These are phyloP conservation scores for Chalciporus pseudorubinellus DNA, from an alignment of 768 basidiomycete genomes.

Conservation along the genomic window DNA sequence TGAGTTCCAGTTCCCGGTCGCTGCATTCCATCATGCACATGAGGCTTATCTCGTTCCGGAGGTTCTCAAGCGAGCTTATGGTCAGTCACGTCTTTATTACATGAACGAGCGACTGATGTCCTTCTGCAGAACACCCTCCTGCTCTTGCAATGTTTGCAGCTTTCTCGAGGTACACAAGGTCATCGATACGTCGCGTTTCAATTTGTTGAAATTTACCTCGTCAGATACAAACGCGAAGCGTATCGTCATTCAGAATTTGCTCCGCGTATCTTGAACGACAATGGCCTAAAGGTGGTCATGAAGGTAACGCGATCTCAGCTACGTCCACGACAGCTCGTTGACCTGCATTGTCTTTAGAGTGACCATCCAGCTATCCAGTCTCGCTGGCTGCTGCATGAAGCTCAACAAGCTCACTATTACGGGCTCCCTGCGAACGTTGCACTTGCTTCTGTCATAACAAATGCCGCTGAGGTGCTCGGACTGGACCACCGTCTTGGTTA, in stretches of 20 bases:
- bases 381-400: slow-evolving; percentile 77
- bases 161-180: slow-evolving; percentile 42
- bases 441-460: slow-evolving; percentile 70
- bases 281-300: slow-evolving; percentile 49
- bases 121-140: slow-evolving; percentile 46
- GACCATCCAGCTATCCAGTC: slow-evolving; percentile 67
- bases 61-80: slow-evolving; percentile 68
- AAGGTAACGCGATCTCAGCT: slow-evolving; percentile 35
- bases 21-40: slow-evolving; percentile 77
- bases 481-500: slow-evolving; percentile 80
- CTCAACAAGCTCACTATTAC: slow-evolving; percentile 80
- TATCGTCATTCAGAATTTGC: slow-evolving; percentile 60
- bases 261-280: slow-evolving; percentile 48
- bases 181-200: neutral
- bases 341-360: slow-evolving; percentile 41
- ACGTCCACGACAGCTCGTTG: neutral
- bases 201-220: neutral
- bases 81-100: slow-evolving; percentile 20
- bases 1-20: slow-evolving; percentile 76
- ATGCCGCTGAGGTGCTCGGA: slow-evolving; percentile 70
- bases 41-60: slow-evolving; percentile 82
- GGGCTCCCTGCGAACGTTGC: slow-evolving; percentile 71
- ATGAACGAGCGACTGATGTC: neutral
- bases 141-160: slow-evolving; percentile 73
- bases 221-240: slow-evolving; percentile 54